phyloP scores from a whole-genome alignment of 2,329 filamentous ascomycete species.

The Parastagonospora avenae region DNA sequence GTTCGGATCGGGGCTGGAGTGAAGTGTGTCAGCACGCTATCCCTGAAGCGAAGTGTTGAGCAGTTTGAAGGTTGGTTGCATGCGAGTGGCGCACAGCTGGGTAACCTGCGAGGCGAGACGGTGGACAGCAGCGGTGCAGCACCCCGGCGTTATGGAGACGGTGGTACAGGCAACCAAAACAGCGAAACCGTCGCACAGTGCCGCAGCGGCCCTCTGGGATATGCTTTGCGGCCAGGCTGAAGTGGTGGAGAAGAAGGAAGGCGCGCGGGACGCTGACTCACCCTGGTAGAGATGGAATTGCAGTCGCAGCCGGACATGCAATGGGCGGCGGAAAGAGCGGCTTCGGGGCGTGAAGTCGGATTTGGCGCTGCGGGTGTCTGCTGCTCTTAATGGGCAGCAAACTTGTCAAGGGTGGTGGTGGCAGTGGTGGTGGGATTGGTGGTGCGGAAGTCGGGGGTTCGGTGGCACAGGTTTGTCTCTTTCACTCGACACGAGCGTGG shows the following conservation, averaged over 20 bases:
- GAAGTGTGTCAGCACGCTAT: slow-evolving; percentile 37
- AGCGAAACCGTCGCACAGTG: slow-evolving; percentile 41
- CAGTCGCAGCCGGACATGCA: slow-evolving; percentile 13
- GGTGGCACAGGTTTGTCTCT: slow-evolving; percentile 36
- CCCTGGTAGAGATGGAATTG: slow-evolving; percentile 24
- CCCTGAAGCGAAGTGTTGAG: slow-evolving; percentile 30
- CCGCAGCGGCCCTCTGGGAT: slow-evolving; percentile 29
- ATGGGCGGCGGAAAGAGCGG: slow-evolving; percentile 9
- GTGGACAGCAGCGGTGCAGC: slow-evolving; percentile 41
- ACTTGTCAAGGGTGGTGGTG: slow-evolving; percentile 20
- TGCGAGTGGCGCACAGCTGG: slow-evolving; percentile 44
- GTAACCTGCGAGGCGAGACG: slow-evolving; percentile 36
- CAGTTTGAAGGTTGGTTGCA: slow-evolving; percentile 38
- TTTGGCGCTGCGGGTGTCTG: slow-evolving; percentile 9
- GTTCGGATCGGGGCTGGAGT: slow-evolving; percentile 22
- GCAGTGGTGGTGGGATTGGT: slow-evolving; percentile 14
- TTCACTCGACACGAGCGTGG: slow-evolving; percentile 27
- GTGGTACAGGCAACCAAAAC: slow-evolving; percentile 38
- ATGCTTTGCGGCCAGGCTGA: slow-evolving; percentile 23
- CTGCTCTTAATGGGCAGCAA: slow-evolving; percentile 23
- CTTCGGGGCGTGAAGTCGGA: slow-evolving; percentile 7
- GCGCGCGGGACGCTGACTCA: slow-evolving; percentile 37
- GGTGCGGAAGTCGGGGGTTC: neutral
- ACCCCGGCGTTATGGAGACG: slow-evolving; percentile 34
- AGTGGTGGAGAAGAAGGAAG: slow-evolving; percentile 12